Base-by-base conservation (phyloP, 2,329 filamentous ascomycete genomes). In the Neocucurbitaria cava region DNA sequence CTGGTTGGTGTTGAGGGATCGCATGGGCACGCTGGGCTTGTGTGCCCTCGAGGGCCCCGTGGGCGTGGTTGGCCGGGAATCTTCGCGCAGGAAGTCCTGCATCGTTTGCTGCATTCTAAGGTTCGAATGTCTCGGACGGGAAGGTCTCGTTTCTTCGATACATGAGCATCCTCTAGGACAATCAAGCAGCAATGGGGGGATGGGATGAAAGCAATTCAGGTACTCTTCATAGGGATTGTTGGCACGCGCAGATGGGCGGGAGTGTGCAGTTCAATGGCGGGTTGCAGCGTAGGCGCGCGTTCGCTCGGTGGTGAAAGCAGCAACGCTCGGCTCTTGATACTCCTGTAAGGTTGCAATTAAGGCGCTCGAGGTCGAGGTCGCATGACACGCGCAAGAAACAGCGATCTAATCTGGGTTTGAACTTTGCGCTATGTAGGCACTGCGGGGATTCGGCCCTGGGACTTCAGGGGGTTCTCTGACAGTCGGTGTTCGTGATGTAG, bases 11-110 rank as follows among this genome's bases (percentile, higher is more conserved):
- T 74, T 63, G 54, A 74, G 70, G 35, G 67, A 52, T 51, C 62
- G 68, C 66, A 73, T 68, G 31, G 57, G 46, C n/a, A 43, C 55
- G 46, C 50, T 62, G 13, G 61, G 44, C 46, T 67, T 70, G 51
- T 59, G 59, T 38, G 63, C 58, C 36, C 61, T 63, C 46, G 64
- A 58, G 33, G 65, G 57, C 36, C 61, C 68, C 18, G 69, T 69
- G n/a, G 72, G 72, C 38, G 72, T 75, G 31, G 63, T 52, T 28
- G 70, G 69, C 23, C 67, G 67, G 28, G 56, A 57, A 26, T 63
- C 58, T 46, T 69, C 54, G 49, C 54, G 59, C 11, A 58, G 45
- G 48, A 58, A 63, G 55, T 66, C 62, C 30, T 64, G 62, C 71
- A 73, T 73, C 39, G 56, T 54, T 43, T 39, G 33, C 21, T 38